phyloP scores from a whole-genome alignment of 2,329 filamentous ascomycete species.

The Rhynchosporium secalis region DNA sequence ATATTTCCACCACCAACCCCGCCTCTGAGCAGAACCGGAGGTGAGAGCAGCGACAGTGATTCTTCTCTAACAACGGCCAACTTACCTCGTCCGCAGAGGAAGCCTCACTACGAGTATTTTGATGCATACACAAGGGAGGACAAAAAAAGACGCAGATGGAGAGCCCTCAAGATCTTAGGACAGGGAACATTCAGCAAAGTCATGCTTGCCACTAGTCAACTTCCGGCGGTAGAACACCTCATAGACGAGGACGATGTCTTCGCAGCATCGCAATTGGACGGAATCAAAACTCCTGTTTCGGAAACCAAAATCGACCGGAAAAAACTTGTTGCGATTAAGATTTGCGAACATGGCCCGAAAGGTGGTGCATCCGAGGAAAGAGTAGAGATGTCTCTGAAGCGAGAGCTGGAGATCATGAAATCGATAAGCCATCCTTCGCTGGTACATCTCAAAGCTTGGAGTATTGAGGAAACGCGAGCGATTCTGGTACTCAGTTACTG shows the following conservation, averaged over 20 bases:
- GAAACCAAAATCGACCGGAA: slow-evolving; percentile 59
- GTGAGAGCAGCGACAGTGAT: slow-evolving; percentile 50
- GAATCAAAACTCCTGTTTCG: slow-evolving; percentile 37
- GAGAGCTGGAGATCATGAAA: slow-evolving; percentile 92
- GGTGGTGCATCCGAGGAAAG: slow-evolving; percentile 92
- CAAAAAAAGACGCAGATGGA: slow-evolving; percentile 73
- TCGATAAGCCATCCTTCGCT: slow-evolving; percentile 85
- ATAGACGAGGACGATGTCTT: slow-evolving; percentile 42
- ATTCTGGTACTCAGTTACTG: slow-evolving; percentile 89
- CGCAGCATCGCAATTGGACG: slow-evolving; percentile 32
- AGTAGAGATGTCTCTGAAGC: slow-evolving; percentile 88
- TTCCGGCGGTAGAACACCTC: slow-evolving; percentile 49
- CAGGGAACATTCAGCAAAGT: slow-evolving; percentile 96
- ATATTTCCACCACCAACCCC: slow-evolving; percentile 73
- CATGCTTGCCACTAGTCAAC: slow-evolving; percentile 82
- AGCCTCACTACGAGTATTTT: slow-evolving; percentile 60
- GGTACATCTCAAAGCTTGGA: slow-evolving; percentile 90
- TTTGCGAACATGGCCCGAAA: slow-evolving; percentile 91
- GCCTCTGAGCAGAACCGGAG: slow-evolving; percentile 73
- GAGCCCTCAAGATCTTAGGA: slow-evolving; percentile 76
- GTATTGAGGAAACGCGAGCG: slow-evolving; percentile 76
- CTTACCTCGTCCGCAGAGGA: slow-evolving; percentile 41
- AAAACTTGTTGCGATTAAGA: slow-evolving; percentile 88
- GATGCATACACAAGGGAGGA: slow-evolving; percentile 67
- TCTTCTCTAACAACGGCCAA: slow-evolving; percentile 46